phyloP scores from a whole-genome alignment of 208 protist species.

The Trypanosoma platydactyli region DNA sequence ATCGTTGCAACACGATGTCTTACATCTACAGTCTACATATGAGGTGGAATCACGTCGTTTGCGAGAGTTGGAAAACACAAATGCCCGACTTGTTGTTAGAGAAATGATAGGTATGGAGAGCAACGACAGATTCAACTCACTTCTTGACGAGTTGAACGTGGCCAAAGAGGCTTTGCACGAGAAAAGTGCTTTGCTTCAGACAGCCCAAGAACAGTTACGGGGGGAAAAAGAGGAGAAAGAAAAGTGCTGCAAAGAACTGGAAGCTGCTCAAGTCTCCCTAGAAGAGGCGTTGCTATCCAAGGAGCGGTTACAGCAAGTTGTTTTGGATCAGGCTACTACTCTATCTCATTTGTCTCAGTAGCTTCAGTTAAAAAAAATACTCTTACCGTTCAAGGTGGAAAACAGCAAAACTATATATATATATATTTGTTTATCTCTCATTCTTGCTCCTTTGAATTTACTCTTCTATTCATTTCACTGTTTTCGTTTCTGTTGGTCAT shows the following conservation, averaged over 20 bases:
- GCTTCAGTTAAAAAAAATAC: not conserved
- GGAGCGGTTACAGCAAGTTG: slow-evolving; percentile 73
- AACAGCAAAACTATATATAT: not conserved
- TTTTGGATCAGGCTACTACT: slow-evolving; percentile 74
- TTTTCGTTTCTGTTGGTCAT: slow-evolving; percentile 6
- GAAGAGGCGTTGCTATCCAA: slow-evolving; percentile 57
- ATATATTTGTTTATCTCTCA: not conserved
- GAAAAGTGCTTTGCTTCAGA: slow-evolving; percentile 20
- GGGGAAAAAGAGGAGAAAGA: slow-evolving; percentile 27
- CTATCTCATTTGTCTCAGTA: slow-evolving; percentile 66
- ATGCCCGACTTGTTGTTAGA: slow-evolving; percentile 67
- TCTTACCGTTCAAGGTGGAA: no score
- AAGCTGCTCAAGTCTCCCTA: slow-evolving; percentile 42
- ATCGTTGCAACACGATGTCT: slow-evolving; percentile 48
- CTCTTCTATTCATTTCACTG: not conserved
- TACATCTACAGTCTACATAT: slow-evolving; percentile 35
- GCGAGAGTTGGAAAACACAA: slow-evolving; percentile 61
- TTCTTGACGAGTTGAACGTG: slow-evolving; percentile 32
- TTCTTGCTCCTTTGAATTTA: not conserved
- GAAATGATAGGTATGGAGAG: slow-evolving; percentile 44
- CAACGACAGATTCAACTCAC: slow-evolving; percentile 27
- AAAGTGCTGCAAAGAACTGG: slow-evolving; percentile 20
- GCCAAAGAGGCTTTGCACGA: slow-evolving; percentile 25
- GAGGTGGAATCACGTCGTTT: slow-evolving; percentile 37
- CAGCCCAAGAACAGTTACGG: slow-evolving; percentile 30